Evolutionary conservation across 2,329 filamentous ascomycete genomes (phyloP).

Genomic region (Colletotrichum liaoningense): DNA sequence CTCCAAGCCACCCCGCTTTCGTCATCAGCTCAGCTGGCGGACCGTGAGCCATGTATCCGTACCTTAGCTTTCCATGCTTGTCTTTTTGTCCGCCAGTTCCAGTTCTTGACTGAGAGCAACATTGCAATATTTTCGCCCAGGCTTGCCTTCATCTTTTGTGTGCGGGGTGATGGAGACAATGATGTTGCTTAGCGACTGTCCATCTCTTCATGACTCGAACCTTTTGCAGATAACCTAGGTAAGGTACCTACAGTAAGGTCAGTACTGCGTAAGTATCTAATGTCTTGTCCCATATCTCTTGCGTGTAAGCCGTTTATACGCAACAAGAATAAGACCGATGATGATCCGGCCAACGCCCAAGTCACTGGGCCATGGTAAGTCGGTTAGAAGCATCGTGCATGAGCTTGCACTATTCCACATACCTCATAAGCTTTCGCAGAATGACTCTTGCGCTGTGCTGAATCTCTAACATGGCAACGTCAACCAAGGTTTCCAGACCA

Average conservation of each 20-base stretch:
- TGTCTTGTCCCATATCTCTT: not conserved
- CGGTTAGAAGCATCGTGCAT: not conserved
- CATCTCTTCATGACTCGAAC: not conserved
- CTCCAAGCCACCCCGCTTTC: constrained; percentile 30
- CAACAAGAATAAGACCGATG: not conserved
- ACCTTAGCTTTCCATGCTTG: no score
- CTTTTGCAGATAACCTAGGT: not conserved
- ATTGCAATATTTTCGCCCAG: not conserved
- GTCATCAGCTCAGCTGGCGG: constrained; percentile 6
- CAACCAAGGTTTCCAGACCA: not conserved
- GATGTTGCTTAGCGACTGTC: not conserved
- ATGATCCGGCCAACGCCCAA: not conserved
- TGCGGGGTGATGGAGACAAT: not conserved
- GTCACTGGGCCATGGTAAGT: not conserved
- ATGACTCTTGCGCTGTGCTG: constrained; percentile 3
- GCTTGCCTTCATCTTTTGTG: not conserved
- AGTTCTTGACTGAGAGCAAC: not conserved
- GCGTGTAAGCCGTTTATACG: not conserved
- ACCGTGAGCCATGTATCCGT: no score
- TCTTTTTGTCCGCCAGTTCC: not conserved
- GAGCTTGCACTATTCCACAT: not conserved
- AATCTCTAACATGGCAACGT: constrained; percentile 11
- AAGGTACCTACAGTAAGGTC: no score
- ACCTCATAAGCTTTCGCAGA: not conserved
- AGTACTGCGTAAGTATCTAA: no score